These are phyloP conservation scores for Plantago lanceolata DNA, from an alignment of 305 asterid genomes.

Conservation along the genomic window DNA sequence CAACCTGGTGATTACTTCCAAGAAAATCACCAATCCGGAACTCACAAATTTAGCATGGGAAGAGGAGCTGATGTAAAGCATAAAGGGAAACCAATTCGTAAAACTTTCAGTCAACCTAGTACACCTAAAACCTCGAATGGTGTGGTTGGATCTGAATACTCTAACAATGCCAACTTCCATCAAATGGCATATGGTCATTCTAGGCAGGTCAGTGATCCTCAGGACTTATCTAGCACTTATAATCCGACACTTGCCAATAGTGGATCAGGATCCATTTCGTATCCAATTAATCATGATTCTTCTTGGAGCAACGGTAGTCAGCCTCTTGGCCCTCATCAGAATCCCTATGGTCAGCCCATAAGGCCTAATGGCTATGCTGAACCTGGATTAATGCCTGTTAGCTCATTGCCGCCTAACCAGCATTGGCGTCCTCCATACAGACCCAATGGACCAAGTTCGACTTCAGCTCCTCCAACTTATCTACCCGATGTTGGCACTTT, in stretches of 20 bases:
- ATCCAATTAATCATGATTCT: conserved; percentile 38
- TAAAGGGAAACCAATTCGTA: conserved; percentile 55
- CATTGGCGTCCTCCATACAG: conserved; percentile 24
- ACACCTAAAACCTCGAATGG: conserved; percentile 45
- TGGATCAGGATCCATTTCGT: conserved; percentile 39
- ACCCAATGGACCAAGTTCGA: conserved; percentile 24
- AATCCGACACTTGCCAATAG: conserved; percentile 34
- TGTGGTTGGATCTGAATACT: conserved; percentile 43
- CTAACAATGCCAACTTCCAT: conserved; percentile 41
- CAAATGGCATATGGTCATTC: conserved; percentile 45
- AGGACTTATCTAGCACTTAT: conserved; percentile 40
- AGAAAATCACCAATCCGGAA: conserved; percentile 49
- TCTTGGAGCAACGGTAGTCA: conserved; percentile 38
- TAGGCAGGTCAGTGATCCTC: conserved; percentile 55
- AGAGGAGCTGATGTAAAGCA: conserved; percentile 58
- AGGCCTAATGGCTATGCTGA: conserved; percentile 36
- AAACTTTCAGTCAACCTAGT: conserved; percentile 44
- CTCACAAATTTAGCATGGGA: conserved; percentile 59
- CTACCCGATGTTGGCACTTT: conserved; percentile 29
- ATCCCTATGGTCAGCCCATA: conserved; percentile 41
- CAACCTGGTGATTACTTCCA: conserved; percentile 46
- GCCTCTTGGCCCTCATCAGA: conserved; percentile 48
- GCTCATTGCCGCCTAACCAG: conserved; percentile 20
- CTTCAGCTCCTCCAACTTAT: conserved; percentile 27
- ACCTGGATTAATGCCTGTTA: neutral